These are phyloP conservation scores for Raddia distichophylla DNA, from an alignment of 176 grass and related monocot species.

Conservation along the genomic window DNA sequence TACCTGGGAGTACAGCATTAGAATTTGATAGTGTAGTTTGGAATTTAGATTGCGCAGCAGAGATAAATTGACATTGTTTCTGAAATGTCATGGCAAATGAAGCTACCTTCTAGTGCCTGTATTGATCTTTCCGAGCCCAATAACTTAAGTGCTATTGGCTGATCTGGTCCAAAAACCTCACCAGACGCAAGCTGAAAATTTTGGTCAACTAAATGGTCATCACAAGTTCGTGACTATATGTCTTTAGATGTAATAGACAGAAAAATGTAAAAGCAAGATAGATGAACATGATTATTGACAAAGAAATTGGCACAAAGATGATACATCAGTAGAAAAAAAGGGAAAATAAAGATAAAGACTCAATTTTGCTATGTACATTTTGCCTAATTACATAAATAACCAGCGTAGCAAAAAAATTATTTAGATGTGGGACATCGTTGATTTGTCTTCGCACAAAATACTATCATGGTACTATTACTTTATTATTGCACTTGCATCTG, in stretches of 20 bases:
- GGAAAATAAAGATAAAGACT: not conserved
- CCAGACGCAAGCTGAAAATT: slow-evolving; percentile 86
- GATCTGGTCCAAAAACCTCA: slow-evolving; percentile 89
- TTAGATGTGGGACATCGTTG: not conserved
- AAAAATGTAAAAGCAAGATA: not conserved
- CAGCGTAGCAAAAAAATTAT: too few relatives aligned
- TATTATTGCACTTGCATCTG: not conserved
- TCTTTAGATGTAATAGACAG: not conserved
- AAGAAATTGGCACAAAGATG: not conserved
- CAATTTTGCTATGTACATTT: not conserved
- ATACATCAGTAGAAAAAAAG: not conserved
- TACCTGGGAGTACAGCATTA: slow-evolving; percentile 15
- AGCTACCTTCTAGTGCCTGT: slow-evolving; percentile 86
- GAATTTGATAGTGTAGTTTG: slow-evolving; percentile 7
- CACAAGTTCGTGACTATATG: not conserved
- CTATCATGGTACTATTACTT: not conserved
- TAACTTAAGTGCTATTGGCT: slow-evolving; percentile 85
- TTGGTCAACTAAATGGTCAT: slow-evolving; percentile 11
- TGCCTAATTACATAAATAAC: too few relatives aligned
- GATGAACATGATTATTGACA: not conserved
- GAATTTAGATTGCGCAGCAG: not conserved
- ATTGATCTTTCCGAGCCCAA: slow-evolving; percentile 92
- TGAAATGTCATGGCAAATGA: not conserved
- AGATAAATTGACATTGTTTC: slow-evolving; percentile 3
- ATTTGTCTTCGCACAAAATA: not conserved